Evolutionary conservation across 768 basidiomycete genomes (phyloP), one percentile per base, ranked within the genome.

Genomic region (Lactarius pseudohatsudake): DNA sequence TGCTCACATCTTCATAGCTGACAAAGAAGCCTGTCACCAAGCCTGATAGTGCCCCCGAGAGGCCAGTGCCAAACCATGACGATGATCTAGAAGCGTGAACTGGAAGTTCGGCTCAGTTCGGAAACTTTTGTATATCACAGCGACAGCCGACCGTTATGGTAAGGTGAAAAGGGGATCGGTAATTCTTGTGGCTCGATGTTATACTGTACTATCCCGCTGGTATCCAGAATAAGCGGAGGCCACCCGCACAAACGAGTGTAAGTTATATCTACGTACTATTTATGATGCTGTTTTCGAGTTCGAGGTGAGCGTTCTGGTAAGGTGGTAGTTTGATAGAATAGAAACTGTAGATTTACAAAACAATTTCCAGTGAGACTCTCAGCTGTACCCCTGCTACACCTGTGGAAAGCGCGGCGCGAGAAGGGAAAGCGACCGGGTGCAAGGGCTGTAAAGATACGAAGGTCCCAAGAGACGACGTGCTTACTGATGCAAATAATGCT

Each of bases 1-100:
- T 20, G 28, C 54, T 56, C 28, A 30, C 47, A 38, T 41, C 22
- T 47, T 16, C 53, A 15, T 66, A 74, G 75, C 58, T 74, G 26
- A 72, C 67, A 43, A 74, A 74, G 57, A 66, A 26, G 47, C 2
- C 11, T 13, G n/a, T 4, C 45, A 22, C 22, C 22, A n/a, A 50
- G 45, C 45, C 10, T 16, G n/a, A 47, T 47, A n/a, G n/a, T 9
- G 9, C 9, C n/a, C n/a, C 45, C 10, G 10, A 47, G 9, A 8
- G n/a, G n/a, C 22, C 47, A 5, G 47, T 11, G 47, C 11, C 13
- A 50, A 50, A 26, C 11, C n/a, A 50, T 4, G 47, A 50, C 22
- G 22, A 11, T 11, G 22, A 50, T 26, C 22, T 4, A 22, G 47
- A 50, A 50, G 47, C 47, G 13, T 50, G 22, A 50, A 26, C n/a